Evolutionary conservation across 306 rosid genomes (phyloP).

Genomic region (Cucurbita maxima): DNA sequence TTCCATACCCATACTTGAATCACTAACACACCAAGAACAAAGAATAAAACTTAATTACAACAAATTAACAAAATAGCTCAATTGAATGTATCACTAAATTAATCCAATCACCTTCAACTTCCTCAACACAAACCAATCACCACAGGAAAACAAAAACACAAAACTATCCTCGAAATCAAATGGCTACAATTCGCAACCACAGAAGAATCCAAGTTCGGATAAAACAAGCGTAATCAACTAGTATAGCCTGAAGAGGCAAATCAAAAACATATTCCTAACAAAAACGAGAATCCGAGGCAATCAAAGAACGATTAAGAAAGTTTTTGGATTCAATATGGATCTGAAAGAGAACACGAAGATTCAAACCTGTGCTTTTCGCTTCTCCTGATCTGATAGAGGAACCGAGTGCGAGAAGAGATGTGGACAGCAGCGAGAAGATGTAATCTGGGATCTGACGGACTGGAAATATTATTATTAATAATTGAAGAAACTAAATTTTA

Average conservation of each 20-base stretch:
- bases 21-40: constrained; percentile 11
- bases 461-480: background rate
- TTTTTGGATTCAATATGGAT: background rate
- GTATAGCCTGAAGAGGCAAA: background rate
- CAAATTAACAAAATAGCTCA: background rate
- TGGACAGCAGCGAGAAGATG: constrained; percentile 12
- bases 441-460: constrained; percentile 19
- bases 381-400: constrained; percentile 38
- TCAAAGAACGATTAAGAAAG: background rate
- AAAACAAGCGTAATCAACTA: background rate
- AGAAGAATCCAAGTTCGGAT: background rate
- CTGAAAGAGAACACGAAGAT: background rate
- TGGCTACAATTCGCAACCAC: background rate
- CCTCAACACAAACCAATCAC: background rate
- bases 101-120: background rate
- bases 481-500: background rate
- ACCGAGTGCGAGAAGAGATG: constrained; percentile 15
- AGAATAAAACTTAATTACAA: background rate
- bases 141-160: background rate
- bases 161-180: background rate
- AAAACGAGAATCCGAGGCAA: background rate
- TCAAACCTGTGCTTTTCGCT: background rate
- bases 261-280: background rate
- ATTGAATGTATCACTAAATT: background rate
- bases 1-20: constrained; percentile 47